phyloP scores from a whole-genome alignment of 75 land plant genomes.

The Selaginella tamariscina region DNA sequence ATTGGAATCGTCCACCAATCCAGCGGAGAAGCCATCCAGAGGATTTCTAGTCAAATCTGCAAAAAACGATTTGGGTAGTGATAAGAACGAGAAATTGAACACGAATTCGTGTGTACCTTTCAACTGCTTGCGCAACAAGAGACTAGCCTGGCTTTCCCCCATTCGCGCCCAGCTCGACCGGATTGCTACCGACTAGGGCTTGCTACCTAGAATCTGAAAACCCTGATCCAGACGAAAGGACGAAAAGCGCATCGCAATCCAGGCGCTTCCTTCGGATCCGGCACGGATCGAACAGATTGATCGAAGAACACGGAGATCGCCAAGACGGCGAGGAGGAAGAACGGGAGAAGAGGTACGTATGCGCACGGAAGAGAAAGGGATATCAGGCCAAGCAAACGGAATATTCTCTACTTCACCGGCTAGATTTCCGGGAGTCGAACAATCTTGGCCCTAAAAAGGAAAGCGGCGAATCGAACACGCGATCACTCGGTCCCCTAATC shows the following conservation, averaged over 20 bases:
- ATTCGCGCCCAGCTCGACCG: neutral
- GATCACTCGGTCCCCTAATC: too few species aligned
- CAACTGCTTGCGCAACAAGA: neutral
- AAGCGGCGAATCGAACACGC: too few species aligned
- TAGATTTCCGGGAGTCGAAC: neutral
- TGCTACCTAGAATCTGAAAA: neutral
- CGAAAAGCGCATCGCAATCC: neutral
- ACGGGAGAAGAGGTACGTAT: too few species aligned
- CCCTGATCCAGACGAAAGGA: neutral
- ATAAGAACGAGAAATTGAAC: too few species aligned
- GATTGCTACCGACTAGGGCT: neutral
- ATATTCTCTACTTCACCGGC: neutral
- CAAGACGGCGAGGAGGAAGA: neutral
- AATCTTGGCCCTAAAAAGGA: too few species aligned
- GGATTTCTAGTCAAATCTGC: conserved; percentile 62
- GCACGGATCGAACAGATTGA: too few species aligned
- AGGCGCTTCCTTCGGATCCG: neutral
- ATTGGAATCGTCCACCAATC: conserved; percentile 75
- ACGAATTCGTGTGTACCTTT: neutral
- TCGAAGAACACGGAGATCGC: neutral
- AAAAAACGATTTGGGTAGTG: too few species aligned
- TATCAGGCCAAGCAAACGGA: neutral
- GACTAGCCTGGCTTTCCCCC: neutral
- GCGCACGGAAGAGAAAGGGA: neutral
- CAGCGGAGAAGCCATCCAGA: conserved; percentile 89